Conservation (phyloP, 2,329 filamentous ascomycete genomes). For the Scytalidium sp. region DNA sequence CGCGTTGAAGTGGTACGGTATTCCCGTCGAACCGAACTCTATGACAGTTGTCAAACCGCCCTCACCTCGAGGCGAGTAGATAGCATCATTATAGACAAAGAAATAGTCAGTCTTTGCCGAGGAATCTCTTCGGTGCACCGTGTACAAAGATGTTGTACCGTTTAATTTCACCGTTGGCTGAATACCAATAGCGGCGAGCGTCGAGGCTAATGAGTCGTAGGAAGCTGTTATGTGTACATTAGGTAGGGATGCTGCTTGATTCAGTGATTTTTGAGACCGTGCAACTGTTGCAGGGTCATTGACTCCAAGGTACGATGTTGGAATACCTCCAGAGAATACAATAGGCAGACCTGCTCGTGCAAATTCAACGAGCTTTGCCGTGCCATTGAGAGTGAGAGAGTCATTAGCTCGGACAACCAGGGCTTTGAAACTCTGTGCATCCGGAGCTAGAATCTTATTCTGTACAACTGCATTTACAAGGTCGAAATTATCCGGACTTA, state of each 20-base stretch:
- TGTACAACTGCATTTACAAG: conserved; percentile 34
- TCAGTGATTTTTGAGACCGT: conserved; percentile 19
- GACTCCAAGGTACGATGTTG: conserved; percentile 18
- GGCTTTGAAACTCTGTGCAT: conserved; percentile 38
- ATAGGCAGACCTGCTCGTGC: conserved; percentile 38
- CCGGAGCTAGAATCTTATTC: conserved; percentile 34
- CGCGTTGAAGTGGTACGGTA: conserved; percentile 36
- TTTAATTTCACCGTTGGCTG: conserved; percentile 26
- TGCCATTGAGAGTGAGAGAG: conserved; percentile 32
- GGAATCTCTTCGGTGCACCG: conserved; percentile 31
- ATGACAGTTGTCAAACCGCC: conserved; percentile 21
- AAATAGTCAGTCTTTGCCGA: conserved; percentile 29
- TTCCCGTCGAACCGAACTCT: conserved; percentile 25
- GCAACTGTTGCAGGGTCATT: conserved; percentile 9
- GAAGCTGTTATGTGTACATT: conserved; percentile 33
- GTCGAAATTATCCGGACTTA: conserved; percentile 41
- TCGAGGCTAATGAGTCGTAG: conserved; percentile 26
- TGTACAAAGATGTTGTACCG: conserved; percentile 31
- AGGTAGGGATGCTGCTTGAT: conserved; percentile 16
- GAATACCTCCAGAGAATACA: conserved; percentile 35
- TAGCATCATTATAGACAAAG: conserved; percentile 37
- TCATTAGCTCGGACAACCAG: conserved; percentile 35
- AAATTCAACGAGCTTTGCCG: conserved; percentile 30
- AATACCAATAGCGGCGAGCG: conserved; percentile 29
- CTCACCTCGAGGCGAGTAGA: conserved; percentile 13